Evolutionary conservation across 2,329 filamentous ascomycete species (phyloP), one percentile per base, ranked within the genome.

Genomic region (Botrytis squamosa): DNA sequence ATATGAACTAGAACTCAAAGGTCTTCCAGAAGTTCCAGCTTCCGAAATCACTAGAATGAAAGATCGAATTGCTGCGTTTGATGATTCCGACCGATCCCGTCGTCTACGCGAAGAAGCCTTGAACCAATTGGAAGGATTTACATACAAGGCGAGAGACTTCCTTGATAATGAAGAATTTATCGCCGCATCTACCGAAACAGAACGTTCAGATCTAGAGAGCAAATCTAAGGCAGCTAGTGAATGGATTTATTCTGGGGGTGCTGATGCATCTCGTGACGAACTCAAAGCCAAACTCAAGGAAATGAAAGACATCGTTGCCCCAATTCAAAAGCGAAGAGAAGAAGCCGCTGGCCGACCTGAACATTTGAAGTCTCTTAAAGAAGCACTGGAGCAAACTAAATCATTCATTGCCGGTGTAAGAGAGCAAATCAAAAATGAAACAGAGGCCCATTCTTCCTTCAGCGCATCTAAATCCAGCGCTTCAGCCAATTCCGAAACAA

Each of bases 81-180:
- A 97, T 77, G 86, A 88, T 40, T 97, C 95, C 3, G 96, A 99
- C 83, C 89, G 88, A 77, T 89, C 92, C 42, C 92, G 95, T 69
- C 84, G 90, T 52, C 85, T 90, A 74, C 90, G 95, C 46, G 95
- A 98, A 81, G 95, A 98, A 82, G 90, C 93, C 1, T 85, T 98
- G 73, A 99, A 98, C 83, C 92, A 93, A 77, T 89, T 99, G n/a
- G 96, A 99, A 83, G 91, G 88, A 20, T 98, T 92, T 83, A 97
- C 95, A 22, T 99, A 99, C 86, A 92, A 90, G 80, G 89, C 93
- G 42, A 91, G 94, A 40, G 94, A 98, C 82, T 87, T 97, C 63
- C 86, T 98, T 2, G 91, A 93, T 60, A 91, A 92, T 75, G 90
- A 93, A 66, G 86, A 87, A 1, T 98, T 98, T 81, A 85, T 92